phyloP scores from a whole-genome alignment of 2,329 filamentous ascomycete species.

The Chaetomium sp. region DNA sequence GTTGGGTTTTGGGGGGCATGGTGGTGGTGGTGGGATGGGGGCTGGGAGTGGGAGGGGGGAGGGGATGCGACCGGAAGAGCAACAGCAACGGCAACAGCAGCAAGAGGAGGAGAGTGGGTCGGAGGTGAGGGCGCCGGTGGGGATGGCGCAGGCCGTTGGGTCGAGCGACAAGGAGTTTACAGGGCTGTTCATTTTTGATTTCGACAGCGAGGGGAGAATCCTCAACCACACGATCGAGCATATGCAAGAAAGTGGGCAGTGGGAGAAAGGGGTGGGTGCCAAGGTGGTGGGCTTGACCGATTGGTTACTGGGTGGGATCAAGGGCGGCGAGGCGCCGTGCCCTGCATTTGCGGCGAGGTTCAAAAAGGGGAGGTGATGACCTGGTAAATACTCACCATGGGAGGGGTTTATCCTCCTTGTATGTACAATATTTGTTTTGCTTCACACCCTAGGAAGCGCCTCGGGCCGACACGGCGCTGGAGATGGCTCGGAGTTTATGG shows the following conservation, averaged over 20 bases:
- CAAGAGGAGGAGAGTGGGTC: not conserved
- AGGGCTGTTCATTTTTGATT: slow-evolving; percentile 93
- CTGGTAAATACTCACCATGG: not conserved
- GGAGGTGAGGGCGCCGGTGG: slow-evolving; percentile 38
- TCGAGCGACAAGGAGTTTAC: slow-evolving; percentile 75
- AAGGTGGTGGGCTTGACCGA: slow-evolving; percentile 91
- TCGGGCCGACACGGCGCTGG: slow-evolving; percentile 1
- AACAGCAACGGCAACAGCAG: not conserved
- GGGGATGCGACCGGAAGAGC: not conserved
- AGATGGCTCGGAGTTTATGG: slow-evolving; percentile 6
- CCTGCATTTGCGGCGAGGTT: slow-evolving; percentile 31
- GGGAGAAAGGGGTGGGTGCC: slow-evolving; percentile 77
- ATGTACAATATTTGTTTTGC: not conserved
- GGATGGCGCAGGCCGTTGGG: slow-evolving; percentile 48
- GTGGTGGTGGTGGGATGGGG: slow-evolving; percentile 30
- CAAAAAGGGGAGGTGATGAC: slow-evolving; percentile 23
- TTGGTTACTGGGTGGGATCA: slow-evolving; percentile 83
- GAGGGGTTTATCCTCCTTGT: not conserved
- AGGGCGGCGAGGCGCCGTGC: slow-evolving; percentile 37
- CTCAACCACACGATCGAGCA: slow-evolving; percentile 92
- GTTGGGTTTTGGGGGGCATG: slow-evolving; percentile 34
- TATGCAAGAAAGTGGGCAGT: slow-evolving; percentile 78
- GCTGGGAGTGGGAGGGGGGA: slow-evolving; percentile 33
- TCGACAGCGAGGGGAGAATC: slow-evolving; percentile 83
- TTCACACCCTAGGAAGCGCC: not conserved